phyloP scores from a whole-genome alignment of 2,329 filamentous ascomycete genomes.

The Botrytis hyacinthi region DNA sequence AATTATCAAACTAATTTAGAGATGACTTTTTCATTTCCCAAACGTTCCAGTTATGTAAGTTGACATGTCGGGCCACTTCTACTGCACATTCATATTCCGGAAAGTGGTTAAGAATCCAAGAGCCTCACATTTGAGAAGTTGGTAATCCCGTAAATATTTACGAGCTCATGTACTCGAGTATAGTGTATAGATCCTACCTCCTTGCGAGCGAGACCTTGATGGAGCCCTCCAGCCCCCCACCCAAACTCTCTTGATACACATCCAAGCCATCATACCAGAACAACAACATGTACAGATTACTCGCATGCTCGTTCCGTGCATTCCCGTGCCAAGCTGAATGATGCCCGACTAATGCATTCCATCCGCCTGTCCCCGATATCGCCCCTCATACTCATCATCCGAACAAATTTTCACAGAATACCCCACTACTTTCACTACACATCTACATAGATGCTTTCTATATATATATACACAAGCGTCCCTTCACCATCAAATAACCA shows the following conservation, averaged over 20 bases:
- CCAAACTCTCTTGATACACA: not conserved
- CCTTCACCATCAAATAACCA: not conserved
- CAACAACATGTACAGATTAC: no score
- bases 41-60: not conserved
- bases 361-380: not conserved
- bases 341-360: not conserved
- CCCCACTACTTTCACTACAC: not conserved
- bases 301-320: not conserved
- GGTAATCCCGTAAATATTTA: not conserved
- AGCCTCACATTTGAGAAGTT: not conserved
- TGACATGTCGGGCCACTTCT: no score
- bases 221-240: not conserved
- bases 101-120: not conserved
- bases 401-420: not conserved
- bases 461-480: fast-evolving
- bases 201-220: not conserved
- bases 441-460: fast-evolving
- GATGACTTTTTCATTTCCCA: not conserved
- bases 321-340: no score
- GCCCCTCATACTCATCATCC: not conserved
- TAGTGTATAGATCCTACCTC: not conserved
- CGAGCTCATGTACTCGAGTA: not conserved
- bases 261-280: not conserved
- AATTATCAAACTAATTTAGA: not conserved
- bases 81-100: not conserved